Conservation (phyloP, 768 basidiomycete species). For the Rhizopogon roseolus region DNA sequence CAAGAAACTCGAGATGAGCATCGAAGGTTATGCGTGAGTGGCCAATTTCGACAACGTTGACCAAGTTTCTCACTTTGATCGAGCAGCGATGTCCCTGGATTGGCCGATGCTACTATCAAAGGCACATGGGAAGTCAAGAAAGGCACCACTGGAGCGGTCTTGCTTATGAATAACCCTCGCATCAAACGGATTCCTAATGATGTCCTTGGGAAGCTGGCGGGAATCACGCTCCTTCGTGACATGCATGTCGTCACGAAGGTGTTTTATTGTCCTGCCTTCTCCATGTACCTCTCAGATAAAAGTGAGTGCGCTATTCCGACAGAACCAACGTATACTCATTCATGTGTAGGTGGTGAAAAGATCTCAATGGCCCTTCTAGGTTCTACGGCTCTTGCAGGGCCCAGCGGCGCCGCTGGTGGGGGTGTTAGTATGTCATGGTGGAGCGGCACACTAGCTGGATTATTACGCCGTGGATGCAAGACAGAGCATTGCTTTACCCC, state of each 20-base stretch:
- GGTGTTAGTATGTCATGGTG: neutral
- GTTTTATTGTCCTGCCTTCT: neutral
- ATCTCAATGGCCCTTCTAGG: neutral
- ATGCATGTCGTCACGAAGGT: neutral
- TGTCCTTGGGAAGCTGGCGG: neutral
- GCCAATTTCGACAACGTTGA: neutral
- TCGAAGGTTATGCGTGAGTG: neutral
- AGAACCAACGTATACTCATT: neutral
- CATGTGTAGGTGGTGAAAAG: neutral
- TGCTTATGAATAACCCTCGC: neutral
- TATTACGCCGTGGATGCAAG: neutral
- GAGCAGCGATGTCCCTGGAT: neutral
- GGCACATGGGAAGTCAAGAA: neutral
- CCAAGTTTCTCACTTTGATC: neutral
- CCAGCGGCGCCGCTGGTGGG: neutral
- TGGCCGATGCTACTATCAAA: neutral
- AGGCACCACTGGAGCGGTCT: neutral
- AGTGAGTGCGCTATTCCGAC: neutral
- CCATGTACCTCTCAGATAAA: neutral
- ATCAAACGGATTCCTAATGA: neutral
- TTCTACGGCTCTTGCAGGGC: neutral
- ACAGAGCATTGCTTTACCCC: neutral
- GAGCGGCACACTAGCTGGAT: neutral
- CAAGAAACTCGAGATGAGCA: neutral
- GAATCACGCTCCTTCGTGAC: neutral